Conservation (phyloP, 306 rosid species). For the Notholithocarpus densiflorus region DNA sequence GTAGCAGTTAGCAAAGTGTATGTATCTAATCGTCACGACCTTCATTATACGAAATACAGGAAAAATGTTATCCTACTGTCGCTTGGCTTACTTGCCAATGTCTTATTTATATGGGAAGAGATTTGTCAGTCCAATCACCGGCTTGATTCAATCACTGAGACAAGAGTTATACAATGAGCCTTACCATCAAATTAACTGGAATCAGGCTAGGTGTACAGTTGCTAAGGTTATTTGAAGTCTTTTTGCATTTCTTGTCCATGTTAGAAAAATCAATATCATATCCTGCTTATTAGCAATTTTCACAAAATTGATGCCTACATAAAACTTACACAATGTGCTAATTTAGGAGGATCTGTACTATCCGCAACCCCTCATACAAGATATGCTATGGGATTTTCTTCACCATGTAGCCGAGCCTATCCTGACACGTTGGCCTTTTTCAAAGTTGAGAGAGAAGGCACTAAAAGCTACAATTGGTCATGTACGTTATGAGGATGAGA, state of each 20-base stretch:
- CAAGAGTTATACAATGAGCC: conserved; percentile 42
- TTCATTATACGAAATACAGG: conserved; percentile 30
- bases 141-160: conserved; percentile 34
- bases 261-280: background rate
- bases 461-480: conserved; percentile 45
- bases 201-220: conserved; percentile 32
- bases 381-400: conserved; percentile 58
- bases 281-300: background rate
- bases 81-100: conserved; percentile 73
- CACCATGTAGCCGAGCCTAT: conserved; percentile 57
- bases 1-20: too few species aligned
- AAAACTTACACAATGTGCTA: background rate
- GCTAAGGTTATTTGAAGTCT: conserved; percentile 37
- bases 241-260: background rate
- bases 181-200: conserved; percentile 46
- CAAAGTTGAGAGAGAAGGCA: conserved; percentile 51
- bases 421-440: conserved; percentile 52
- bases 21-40: too few species aligned
- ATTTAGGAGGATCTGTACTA: conserved; percentile 67
- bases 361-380: conserved; percentile 67
- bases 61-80: conserved; percentile 62
- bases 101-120: conserved; percentile 69
- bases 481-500: conserved; percentile 62
- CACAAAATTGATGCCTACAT: background rate
- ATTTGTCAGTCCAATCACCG: conserved; percentile 57